Evolutionary conservation across 1,139 yeast species (phyloP).

Genomic region (Pichia sp.): DNA sequence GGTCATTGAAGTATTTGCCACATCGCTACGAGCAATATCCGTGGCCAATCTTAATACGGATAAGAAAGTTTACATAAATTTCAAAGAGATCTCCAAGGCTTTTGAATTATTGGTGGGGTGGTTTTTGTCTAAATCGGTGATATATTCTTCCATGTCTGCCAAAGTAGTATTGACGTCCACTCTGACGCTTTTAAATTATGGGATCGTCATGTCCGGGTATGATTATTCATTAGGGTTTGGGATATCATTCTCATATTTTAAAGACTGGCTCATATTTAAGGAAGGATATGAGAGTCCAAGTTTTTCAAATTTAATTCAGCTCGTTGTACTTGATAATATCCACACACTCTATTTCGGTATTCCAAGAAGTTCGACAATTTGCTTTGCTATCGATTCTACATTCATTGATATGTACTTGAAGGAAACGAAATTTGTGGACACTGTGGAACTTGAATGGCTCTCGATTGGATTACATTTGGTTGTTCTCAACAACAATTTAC

Average conservation of each 20-base stretch:
- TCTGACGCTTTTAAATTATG: conserved; percentile 47
- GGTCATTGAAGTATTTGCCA: conserved; percentile 44
- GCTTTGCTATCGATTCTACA: conserved; percentile 31
- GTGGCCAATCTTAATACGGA: neutral
- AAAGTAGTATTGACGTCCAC: conserved; percentile 38
- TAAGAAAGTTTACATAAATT: conserved; percentile 17
- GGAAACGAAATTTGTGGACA: conserved; percentile 6
- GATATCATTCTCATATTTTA: conserved; percentile 46
- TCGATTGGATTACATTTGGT: conserved; percentile 25
- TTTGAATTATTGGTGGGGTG: conserved; percentile 37
- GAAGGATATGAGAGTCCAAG: conserved; percentile 22
- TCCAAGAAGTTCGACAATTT: conserved; percentile 31
- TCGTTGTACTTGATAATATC: conserved; percentile 47
- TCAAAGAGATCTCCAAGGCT: conserved; percentile 31
- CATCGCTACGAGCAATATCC: conserved; percentile 29
- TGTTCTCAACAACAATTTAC: conserved; percentile 16
- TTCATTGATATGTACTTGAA: conserved; percentile 39
- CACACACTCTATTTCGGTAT: conserved; percentile 53
- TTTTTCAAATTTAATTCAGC: conserved; percentile 37
- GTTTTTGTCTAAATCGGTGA: conserved; percentile 36
- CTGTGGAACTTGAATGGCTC: conserved; percentile 14
- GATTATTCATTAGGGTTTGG: conserved; percentile 50
- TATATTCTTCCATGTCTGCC: conserved; percentile 27
- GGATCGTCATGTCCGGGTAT: conserved; percentile 51
- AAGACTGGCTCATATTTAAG: conserved; percentile 46